phyloP scores from a whole-genome alignment of 2,329 filamentous ascomycete genomes.

The Pseudocercospora fuligena region DNA sequence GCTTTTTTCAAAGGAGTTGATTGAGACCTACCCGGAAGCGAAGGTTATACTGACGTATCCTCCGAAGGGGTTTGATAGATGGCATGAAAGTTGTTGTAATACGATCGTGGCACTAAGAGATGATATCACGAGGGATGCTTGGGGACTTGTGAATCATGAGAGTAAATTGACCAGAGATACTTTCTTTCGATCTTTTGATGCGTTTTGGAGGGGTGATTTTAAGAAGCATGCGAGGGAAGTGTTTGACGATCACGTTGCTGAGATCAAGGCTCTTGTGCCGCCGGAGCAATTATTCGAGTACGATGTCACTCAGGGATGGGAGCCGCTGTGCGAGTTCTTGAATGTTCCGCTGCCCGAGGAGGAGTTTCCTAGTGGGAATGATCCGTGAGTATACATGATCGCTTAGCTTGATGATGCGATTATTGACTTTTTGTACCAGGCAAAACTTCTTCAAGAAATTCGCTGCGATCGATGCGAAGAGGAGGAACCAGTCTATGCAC shows the following conservation, averaged over 20 bases:
- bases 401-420: not conserved
- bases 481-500: not conserved
- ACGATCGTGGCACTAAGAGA: constrained; percentile 12
- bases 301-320: constrained; percentile 18
- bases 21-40: too few species aligned
- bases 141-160: constrained; percentile 8
- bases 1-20: constrained; percentile 28
- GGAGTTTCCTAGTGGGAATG: not conserved
- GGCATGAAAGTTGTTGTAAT: not conserved
- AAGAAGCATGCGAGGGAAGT: constrained; percentile 36
- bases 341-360: constrained; percentile 6
- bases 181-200: constrained; percentile 11
- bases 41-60: constrained; percentile 38
- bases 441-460: not conserved
- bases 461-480: not conserved
- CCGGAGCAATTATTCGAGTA: constrained; percentile 29
- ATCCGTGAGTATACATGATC: not conserved
- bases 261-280: constrained; percentile 3
- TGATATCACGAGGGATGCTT: constrained; percentile 10
- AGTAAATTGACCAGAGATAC: not conserved
- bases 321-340: constrained; percentile 25
- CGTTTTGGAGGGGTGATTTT: constrained; percentile 22
- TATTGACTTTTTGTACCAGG: not conserved
- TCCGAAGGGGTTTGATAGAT: not conserved
- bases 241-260: constrained; percentile 18